phyloP scores from a whole-genome alignment of 495 filamentous ascomycete genomes.

The Penicillium atrosanguineum region DNA sequence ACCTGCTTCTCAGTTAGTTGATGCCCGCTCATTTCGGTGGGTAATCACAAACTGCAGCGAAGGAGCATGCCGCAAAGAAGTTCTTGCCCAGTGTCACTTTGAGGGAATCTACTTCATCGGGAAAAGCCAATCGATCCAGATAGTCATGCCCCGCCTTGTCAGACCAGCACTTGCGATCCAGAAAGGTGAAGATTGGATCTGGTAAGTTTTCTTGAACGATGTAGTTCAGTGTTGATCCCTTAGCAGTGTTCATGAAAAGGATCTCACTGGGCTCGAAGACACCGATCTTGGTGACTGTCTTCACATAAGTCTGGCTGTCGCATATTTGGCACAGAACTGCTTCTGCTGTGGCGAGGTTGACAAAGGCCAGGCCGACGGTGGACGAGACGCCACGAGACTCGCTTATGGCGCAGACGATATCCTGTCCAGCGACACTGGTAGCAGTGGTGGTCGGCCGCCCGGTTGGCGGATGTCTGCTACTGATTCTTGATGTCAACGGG shows the following conservation, averaged over 20 bases:
- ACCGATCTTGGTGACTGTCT: conserved; percentile 76
- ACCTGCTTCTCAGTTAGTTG: conserved; percentile 44
- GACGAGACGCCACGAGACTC: conserved; percentile 84
- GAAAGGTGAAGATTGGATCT: conserved; percentile 50
- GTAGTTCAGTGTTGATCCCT: conserved; percentile 72
- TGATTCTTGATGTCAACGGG: conserved; percentile 26
- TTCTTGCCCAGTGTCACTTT: conserved; percentile 76
- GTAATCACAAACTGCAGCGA: conserved; percentile 67
- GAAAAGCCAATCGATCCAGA: conserved; percentile 74
- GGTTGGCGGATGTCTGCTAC: conserved; percentile 44
- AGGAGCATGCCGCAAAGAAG: conserved; percentile 87
- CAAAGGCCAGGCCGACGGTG: conserved; percentile 83
- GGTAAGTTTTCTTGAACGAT: conserved; percentile 69
- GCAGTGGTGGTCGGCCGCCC: conserved; percentile 57
- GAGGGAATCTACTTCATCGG: conserved; percentile 73
- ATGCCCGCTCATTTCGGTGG: neutral
- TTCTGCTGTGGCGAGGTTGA: conserved; percentile 82
- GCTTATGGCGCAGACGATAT: conserved; percentile 85
- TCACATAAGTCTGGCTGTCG: conserved; percentile 83
- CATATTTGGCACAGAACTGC: conserved; percentile 86
- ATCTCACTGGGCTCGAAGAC: conserved; percentile 76
- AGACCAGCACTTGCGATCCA: conserved; percentile 89
- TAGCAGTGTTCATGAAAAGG: conserved; percentile 67
- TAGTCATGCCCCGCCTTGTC: conserved; percentile 76
- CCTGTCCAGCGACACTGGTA: conserved; percentile 68